phyloP scores from a whole-genome alignment of 139 green algal species.

The Coccomyxa sp. region DNA sequence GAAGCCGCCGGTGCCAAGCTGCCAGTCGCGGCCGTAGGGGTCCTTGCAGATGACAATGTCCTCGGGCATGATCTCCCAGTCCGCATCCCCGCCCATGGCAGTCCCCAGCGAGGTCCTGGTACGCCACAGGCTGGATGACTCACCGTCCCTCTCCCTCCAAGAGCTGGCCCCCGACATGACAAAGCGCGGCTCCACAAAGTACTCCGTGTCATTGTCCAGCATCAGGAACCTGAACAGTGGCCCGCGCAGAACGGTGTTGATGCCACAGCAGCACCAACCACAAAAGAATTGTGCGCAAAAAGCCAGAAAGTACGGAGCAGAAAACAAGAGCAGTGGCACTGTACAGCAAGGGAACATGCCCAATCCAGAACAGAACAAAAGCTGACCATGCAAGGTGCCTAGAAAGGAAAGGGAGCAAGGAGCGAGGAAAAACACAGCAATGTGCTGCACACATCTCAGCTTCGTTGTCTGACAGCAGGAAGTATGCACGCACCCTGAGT shows the following conservation, averaged over 20 bases:
- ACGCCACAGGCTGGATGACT: not conserved
- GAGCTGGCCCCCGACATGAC: not conserved
- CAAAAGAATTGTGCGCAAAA: no score
- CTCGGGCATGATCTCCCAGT: conserved; percentile 22
- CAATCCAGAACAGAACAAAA: no score
- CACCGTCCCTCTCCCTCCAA: not conserved
- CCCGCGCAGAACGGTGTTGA: no score
- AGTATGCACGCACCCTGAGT: not conserved
- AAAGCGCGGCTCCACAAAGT: not conserved
- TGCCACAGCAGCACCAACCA: no score
- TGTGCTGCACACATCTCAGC: not conserved
- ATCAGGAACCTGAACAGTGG: not conserved
- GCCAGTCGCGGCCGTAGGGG: conserved; percentile 25
- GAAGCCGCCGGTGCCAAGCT: conserved; percentile 39
- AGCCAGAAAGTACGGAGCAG: no score
- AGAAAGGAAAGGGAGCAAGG: no score
- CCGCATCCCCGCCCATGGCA: not conserved
- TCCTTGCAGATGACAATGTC: conserved; percentile 34
- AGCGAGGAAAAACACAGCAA: not conserved
- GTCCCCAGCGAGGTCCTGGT: not conserved
- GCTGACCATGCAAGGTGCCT: no score
- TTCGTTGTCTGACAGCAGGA: not conserved
- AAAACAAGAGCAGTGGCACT: no score
- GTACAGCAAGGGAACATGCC: no score
- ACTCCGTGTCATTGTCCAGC: not conserved